Conservation (phyloP, 768 basidiomycete species). For the Tulasnella sp. region DNA sequence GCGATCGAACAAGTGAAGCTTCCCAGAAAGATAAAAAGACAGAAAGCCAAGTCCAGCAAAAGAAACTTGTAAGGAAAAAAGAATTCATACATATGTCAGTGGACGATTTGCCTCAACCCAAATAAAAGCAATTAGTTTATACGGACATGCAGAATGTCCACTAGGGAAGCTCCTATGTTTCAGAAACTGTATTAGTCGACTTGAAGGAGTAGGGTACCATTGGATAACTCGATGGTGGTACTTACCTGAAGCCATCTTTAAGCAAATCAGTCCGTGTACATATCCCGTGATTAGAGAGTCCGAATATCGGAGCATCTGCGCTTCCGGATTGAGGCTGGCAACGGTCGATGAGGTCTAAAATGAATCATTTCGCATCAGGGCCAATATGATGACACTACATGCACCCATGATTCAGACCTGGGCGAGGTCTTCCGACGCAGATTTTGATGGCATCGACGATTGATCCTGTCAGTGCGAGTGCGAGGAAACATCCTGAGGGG, state of each 20-base stretch:
- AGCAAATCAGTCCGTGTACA: constrained; percentile 70
- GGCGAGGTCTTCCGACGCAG: constrained; percentile 75
- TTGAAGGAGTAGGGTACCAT: too few species aligned
- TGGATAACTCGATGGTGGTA: too few species aligned
- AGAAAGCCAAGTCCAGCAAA: constrained; percentile 91
- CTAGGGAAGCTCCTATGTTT: constrained; percentile 90
- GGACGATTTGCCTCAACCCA: neutral
- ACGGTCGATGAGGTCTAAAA: constrained; percentile 50
- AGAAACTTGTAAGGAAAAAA: constrained; percentile 44
- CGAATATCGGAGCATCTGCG: constrained; percentile 51
- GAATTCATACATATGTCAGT: neutral
- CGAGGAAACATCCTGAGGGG: constrained; percentile 39
- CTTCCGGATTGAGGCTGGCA: constrained; percentile 62
- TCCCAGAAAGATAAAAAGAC: constrained; percentile 80
- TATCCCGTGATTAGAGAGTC: constrained; percentile 60
- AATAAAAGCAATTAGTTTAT: neutral
- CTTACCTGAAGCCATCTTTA: constrained; percentile 77
- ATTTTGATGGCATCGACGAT: constrained; percentile 79
- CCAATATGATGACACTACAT: neutral
- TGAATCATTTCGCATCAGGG: constrained; percentile 12
- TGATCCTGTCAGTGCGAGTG: constrained; percentile 61
- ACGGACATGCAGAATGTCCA: constrained; percentile 79
- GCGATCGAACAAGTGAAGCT: constrained; percentile 78
- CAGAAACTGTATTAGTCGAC: too few species aligned
- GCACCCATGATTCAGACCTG: constrained; percentile 40